Conservation (phyloP, 1,284 basidiomycete species). For the Singerocomus rubriflavus region DNA sequence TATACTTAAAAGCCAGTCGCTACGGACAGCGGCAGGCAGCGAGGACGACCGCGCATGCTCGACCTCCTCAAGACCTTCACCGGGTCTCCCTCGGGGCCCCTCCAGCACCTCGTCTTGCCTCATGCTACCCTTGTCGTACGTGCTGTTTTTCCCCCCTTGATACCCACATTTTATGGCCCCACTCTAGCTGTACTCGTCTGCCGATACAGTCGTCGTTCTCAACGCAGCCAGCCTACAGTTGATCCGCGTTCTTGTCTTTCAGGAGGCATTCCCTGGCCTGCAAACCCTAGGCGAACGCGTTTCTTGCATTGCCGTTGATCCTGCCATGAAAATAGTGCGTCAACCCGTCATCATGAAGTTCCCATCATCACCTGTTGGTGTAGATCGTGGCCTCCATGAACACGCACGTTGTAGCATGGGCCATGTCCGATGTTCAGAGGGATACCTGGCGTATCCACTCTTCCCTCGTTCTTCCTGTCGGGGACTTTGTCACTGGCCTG, state of each 20-base stretch:
- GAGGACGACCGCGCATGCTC: slow-evolving; percentile 43
- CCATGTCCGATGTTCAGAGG: neutral
- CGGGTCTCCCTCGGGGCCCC: slow-evolving; percentile 52
- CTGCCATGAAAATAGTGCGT: slow-evolving; percentile 74
- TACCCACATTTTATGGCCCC: neutral
- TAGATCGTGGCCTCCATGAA: too few species aligned
- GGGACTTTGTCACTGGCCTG: slow-evolving; percentile 54
- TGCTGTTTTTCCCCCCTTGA: slow-evolving; percentile 11
- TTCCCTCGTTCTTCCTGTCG: slow-evolving; percentile 58
- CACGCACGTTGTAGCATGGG: too few species aligned
- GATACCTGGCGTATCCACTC: slow-evolving; percentile 78
- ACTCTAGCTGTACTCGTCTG: slow-evolving; percentile 64
- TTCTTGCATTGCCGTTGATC: slow-evolving; percentile 65
- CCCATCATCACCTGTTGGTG: slow-evolving; percentile 9
- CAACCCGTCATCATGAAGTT: slow-evolving; percentile 4
- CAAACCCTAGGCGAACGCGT: slow-evolving; percentile 45
- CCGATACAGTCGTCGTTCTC: slow-evolving; percentile 64
- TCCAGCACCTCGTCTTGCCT: slow-evolving; percentile 56
- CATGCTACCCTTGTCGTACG: slow-evolving; percentile 57
- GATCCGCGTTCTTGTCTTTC: slow-evolving; percentile 66
- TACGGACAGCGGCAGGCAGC: slow-evolving; percentile 2
- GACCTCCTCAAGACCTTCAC: slow-evolving; percentile 54
- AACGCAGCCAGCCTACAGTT: slow-evolving; percentile 61
- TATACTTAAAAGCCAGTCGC: slow-evolving; percentile 10
- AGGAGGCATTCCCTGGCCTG: slow-evolving; percentile 68